These are phyloP conservation scores for Teunomyces barrocoloradensis DNA, from an alignment of 805 yeast genomes.

Conservation along the genomic window DNA sequence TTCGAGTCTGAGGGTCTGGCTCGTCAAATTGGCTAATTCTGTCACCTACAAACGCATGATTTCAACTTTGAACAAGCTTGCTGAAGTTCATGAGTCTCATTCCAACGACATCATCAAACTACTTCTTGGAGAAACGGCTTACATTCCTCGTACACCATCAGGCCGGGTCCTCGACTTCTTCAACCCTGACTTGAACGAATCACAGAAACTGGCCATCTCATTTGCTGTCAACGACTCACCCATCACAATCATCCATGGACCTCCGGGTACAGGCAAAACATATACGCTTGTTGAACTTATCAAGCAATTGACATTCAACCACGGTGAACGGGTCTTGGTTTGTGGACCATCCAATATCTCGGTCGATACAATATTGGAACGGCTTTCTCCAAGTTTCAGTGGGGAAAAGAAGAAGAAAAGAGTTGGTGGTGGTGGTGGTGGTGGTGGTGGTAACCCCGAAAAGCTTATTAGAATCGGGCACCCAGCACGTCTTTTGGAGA, in stretches of 20 bases:
- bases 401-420: constrained; percentile 31
- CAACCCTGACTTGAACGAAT: constrained; percentile 52
- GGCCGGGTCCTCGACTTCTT: constrained; percentile 22
- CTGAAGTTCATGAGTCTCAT: constrained; percentile 42
- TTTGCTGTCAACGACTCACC: constrained; percentile 59
- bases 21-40: constrained; percentile 65
- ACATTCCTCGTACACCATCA: constrained; percentile 5
- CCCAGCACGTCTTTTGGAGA: constrained; percentile 76
- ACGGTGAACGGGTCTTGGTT: constrained; percentile 59
- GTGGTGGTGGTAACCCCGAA: constrained; percentile 13
- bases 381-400: constrained; percentile 45
- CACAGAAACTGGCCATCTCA: constrained; percentile 71
- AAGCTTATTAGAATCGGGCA: constrained; percentile 84
- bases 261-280: constrained; percentile 84
- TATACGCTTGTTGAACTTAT: constrained; percentile 80
- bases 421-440: constrained; percentile 14
- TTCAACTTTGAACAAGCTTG: constrained; percentile 65
- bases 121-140: constrained; percentile 45
- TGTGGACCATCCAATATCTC: constrained; percentile 95
- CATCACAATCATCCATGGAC: constrained; percentile 67
- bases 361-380: constrained; percentile 85
- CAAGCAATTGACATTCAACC: constrained; percentile 57
- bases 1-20: constrained; percentile 53
- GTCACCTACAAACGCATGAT: constrained; percentile 78
- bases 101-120: constrained; percentile 37